Evolutionary conservation across 176 grass and related monocot species (phyloP), one percentile per base, ranked within the genome.

Genomic region (Avena insularis): DNA sequence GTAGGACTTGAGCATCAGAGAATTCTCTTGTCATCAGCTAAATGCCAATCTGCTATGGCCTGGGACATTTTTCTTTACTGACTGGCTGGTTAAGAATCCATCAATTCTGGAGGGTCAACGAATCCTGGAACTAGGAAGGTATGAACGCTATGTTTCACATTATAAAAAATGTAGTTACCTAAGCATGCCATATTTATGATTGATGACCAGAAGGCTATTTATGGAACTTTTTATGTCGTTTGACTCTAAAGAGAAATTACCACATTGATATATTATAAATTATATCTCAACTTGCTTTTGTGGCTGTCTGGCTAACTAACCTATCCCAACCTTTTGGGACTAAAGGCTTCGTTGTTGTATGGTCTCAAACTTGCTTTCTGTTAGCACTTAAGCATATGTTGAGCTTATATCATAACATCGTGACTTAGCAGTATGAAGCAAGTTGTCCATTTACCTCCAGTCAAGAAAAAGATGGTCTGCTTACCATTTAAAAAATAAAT

Each of bases 11-110:
- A 91, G 67, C 23, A 80, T 96, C 23, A 87, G 93, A 48, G 96
- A 96, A 79, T 98, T 98, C 66, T 98, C 93, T 75, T 85, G 81
- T 78, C 96, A 96, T 88, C 78, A 94, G 80, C 80, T 98, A 51
- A 98, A 98, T 60, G 96, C 96, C 85, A 96, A 98, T 89, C 77
- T 94, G 46, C 83, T 98, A 65, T 98, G 92, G 96, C 93, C 96
- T 9, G 96, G 96, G 36, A 92, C 90, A n/a, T 96, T 96, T 85
- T 84, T 81, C 51, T 98, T 98, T 91, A 79, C 84, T 51, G 75
- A 86, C 45, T 98, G 96, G 96, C 79, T 98, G 25, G 86, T 87
- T 56, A 75, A 88, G 76, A 85, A 98, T 75, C 65, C 73, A 56
- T 91, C 92, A 16, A 71, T 98, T 86, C 78, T 98, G 53, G 79